Base-by-base conservation (phyloP, 352 stramenopile genomes). In the Globisporangium carolinianum region DNA sequence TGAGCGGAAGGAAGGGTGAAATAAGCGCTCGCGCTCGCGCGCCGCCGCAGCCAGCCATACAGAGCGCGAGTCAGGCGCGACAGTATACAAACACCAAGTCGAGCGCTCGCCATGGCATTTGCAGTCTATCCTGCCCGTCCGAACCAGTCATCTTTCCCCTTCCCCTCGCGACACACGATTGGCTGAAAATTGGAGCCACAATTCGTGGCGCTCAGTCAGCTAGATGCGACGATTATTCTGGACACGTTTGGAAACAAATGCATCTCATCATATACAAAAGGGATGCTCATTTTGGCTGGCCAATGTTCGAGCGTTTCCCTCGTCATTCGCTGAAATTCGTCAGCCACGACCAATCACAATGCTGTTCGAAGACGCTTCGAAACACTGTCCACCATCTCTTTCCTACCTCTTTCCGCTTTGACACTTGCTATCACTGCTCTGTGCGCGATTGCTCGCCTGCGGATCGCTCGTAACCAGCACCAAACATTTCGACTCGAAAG, bases 1-100 rank as follows among this genome's bases (percentile, higher is more conserved):
- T 81, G 78, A 91, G 78, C 80, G 74, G 79, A 87, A 89, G 78
- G 80, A 90, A 87, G 79, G 81, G 78, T 82, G 86, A 85, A 82
- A 91, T 85, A 86, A 84, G 74, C 65, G 55, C 58, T 57, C 62
- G 58, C 63, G 67, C 64, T 53, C 42, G 64, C 68, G 69, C 36
- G 60, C 64, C 67, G 54, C 65, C 61, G 51, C 43, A 38, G 53
- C 52, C 72, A 54, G 53, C 65, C 65, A 89, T 87, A 87, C 79
- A 87, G 85, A 87, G 49, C 12, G 38, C 63, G 62, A 74, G 67
- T 76, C 63, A 81, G 65, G 58, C n/a, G 9, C 12, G 1, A 6
- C 1, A 9, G 0, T 36, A 86, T 90, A 87, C 79, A 89, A 86
- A 78, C n/a, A 1, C 15, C 68, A 78, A 89, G 73, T 86, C 50